phyloP scores from a whole-genome alignment of 495 filamentous ascomycete species.

The Annulohypoxylon bovei region DNA sequence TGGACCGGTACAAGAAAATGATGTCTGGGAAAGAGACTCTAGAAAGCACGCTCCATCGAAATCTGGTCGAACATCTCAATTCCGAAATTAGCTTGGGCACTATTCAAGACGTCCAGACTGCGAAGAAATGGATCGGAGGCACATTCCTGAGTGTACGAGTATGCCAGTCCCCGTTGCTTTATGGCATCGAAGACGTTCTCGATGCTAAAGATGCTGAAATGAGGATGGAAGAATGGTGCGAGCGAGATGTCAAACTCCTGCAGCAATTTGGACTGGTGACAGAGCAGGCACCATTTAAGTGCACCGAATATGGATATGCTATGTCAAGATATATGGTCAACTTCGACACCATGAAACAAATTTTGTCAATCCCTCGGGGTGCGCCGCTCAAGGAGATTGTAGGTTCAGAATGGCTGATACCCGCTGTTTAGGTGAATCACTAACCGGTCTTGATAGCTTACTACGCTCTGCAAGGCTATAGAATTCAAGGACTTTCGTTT shows the following conservation, averaged over 20 bases:
- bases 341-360: conserved; percentile 87
- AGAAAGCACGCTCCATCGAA: conserved; percentile 88
- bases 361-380: conserved; percentile 70
- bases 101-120: conserved; percentile 73
- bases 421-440: conserved; percentile 9
- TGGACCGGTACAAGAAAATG: conserved; percentile 80
- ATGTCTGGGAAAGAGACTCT: conserved; percentile 83
- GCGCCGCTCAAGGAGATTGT: conserved; percentile 77
- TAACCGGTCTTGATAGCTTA: conserved; percentile 64
- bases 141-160: conserved; percentile 91
- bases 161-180: conserved; percentile 79
- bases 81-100: conserved; percentile 91
- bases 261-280: conserved; percentile 69
- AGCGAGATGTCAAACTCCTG: conserved; percentile 77
- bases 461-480: conserved; percentile 72
- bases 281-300: conserved; percentile 60
- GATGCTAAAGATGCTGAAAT: conserved; percentile 69
- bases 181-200: conserved; percentile 62
- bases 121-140: conserved; percentile 82
- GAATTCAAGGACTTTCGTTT: conserved; percentile 73
- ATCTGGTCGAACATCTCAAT: conserved; percentile 92
- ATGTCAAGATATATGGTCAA: conserved; percentile 95
- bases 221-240: conserved; percentile 80
- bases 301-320: conserved; percentile 82
- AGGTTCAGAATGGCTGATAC: conserved; percentile 42